phyloP scores from a whole-genome alignment of 1,284 basidiomycete species.

The Sanghuangporus baumii region DNA sequence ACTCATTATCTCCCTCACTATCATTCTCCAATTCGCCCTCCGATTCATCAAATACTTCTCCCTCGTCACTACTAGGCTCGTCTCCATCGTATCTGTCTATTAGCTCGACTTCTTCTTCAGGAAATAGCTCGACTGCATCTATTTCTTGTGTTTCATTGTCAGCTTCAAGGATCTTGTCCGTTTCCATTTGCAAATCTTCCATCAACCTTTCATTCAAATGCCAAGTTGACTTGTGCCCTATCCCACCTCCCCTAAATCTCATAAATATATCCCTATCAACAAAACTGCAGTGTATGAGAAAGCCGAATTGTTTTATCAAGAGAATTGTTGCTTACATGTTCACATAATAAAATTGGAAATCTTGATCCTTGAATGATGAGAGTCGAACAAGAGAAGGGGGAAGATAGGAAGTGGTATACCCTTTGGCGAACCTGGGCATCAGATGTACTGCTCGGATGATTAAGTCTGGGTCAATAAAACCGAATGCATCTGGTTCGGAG shows the following conservation, averaged over 20 bases:
- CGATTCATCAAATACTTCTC: too few relatives aligned
- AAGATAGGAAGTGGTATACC: neutral
- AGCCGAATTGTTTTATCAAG: constrained; percentile 9
- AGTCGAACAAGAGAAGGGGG: constrained; percentile 22
- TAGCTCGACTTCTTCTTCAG: too few relatives aligned
- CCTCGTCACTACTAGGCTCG: too few relatives aligned
- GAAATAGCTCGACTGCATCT: too few relatives aligned
- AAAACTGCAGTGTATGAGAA: constrained; percentile 24
- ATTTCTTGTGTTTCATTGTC: too few relatives aligned
- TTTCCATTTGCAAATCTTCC: too few relatives aligned
- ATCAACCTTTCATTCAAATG: too few relatives aligned
- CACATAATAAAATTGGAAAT: constrained; percentile 16
- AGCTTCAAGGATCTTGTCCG: too few relatives aligned
- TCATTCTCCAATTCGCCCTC: too few relatives aligned
- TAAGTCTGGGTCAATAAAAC: constrained; percentile 8
- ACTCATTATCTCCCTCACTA: too few relatives aligned
- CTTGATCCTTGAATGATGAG: constrained; percentile 15
- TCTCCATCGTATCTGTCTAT: too few relatives aligned
- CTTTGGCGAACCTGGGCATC: constrained; percentile 5
- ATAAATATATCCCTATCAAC: constrained; percentile 34
- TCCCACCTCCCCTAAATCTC: constrained; percentile 25
- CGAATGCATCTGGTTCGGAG: neutral
- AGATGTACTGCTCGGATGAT: constrained; percentile 3
- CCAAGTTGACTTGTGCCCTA: constrained; percentile 24
- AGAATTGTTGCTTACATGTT: constrained; percentile 13